Base-by-base conservation (phyloP, 345 rosid genomes). In the Combretum micranthum region DNA sequence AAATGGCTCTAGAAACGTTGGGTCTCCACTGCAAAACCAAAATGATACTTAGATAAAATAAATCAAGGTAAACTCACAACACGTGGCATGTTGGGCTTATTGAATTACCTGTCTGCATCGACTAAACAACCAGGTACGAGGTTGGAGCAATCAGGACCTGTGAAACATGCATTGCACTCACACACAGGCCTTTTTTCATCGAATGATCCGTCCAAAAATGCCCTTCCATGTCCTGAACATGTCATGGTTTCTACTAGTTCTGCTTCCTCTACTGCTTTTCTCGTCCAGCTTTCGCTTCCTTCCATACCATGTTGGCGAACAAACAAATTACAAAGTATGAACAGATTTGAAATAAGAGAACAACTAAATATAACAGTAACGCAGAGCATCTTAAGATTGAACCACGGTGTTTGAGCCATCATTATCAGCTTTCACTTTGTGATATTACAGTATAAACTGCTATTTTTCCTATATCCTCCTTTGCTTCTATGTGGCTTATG, bases 141-240 rank as follows among this genome's bases (percentile, higher is more conserved):
- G 1, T 52, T 14, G 13, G 70, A 66, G 50, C 70, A 66, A 66
- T 66, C 64, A 32, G 53, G 49, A 22, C 70, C 60, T 20, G 15
- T 15, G 54, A 37, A 66, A 42, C 70, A 66, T 32, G 59, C 55
- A 59, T 66, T 59, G 22, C 70, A 53, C 47, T 66, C 70, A 21
- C 70, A 66, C n/a, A 53, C 25, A 0, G 64, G 70, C 52, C 53
- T 17, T 16, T 55, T 55, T 45, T 37, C 55, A 25, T 16, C 39
- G 19, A n/a, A 46, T 37, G 48, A 59, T 11, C 70, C 64, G 53
- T 59, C 70, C 47, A 54, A 22, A 52, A 59, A 66, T 9, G 64
- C 70, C 48, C 70, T 66, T 15, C 70, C 70, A 66, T 66, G 70
- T 15, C 64, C 64, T 3, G 70, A 66, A 16, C 70, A 66, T 1